Conservation (phyloP, 768 basidiomycete species). For the Trametes punicea region DNA sequence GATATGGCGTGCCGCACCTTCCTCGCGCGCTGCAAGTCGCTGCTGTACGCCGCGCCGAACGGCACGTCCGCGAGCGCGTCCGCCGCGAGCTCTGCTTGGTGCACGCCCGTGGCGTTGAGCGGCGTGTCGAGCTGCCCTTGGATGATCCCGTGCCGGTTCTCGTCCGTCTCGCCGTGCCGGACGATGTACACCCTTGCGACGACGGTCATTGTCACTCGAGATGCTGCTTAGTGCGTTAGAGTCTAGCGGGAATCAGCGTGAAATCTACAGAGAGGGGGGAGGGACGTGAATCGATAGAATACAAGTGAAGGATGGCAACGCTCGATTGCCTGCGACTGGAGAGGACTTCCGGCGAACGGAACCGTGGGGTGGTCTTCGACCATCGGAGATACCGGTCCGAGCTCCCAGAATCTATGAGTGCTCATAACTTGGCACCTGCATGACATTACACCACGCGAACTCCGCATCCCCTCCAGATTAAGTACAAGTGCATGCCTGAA, state of each 20-base stretch:
- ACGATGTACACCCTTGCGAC: slow-evolving; percentile 57
- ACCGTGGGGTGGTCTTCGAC: too few species aligned
- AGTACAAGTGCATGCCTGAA: too few species aligned
- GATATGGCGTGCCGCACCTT: slow-evolving; percentile 44
- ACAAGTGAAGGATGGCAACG: too few species aligned
- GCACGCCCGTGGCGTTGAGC: slow-evolving; percentile 58
- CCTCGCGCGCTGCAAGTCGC: slow-evolving; percentile 67
- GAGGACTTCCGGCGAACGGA: not conserved
- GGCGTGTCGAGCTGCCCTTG: slow-evolving; percentile 75
- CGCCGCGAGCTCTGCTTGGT: slow-evolving; percentile 57
- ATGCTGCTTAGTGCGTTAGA: not conserved
- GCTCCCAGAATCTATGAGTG: not conserved
- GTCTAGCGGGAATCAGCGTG: not conserved
- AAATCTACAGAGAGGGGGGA: not conserved
- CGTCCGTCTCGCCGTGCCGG: slow-evolving; percentile 77
- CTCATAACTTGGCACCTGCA: not conserved
- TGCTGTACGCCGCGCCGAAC: slow-evolving; percentile 63
- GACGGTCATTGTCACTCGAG: slow-evolving; percentile 21
- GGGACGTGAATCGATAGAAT: too few species aligned
- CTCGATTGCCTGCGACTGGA: not conserved
- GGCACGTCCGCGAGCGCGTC: slow-evolving; percentile 48
- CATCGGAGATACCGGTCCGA: not conserved
- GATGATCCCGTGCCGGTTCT: slow-evolving; percentile 57
- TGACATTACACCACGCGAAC: too few species aligned
- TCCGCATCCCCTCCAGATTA: too few species aligned